Evolutionary conservation across 768 basidiomycete species (phyloP), one percentile per base, ranked within the genome.

Genomic region (Auricularia cornea): DNA sequence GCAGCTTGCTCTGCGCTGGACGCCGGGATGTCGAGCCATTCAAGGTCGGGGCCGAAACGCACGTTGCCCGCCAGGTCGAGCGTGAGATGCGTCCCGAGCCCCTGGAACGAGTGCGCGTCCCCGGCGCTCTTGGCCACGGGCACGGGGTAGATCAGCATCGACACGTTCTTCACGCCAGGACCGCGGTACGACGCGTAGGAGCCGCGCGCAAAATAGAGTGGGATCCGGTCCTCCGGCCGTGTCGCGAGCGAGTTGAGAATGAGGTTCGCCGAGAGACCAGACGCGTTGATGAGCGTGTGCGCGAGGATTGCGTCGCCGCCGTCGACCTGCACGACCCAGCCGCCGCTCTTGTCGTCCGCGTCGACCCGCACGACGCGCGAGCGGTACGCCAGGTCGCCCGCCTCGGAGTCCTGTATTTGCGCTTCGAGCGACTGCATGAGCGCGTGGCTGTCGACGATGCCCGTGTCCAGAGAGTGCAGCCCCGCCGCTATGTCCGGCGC

Each of bases 41-140:
- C 89, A 18, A 97, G 80, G 70, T 98, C 93, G 3, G 96, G 96
- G 0, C 96, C 96, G 73, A 98, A 98, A 32, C 85, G 84, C 60
- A 98, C 82, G 65, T 89, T 88, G 0, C 91, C 90, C 59, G 88
- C 82, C 65, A 98, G 71, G 72, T 94, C 92, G 51, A 98, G 76
- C 30, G 93, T 94, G 29, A 98, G 79, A 75, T 98, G 97, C 12
- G 94, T 95, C 3, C 97, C 96, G 6, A 98, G 80, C 3, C 90
- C 90, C 64, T 91, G 87, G 70, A 96, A 90, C 6, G 84, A 66
- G 64, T 69, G 64, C 60, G 35, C 35, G 35, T 64, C 59, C 29
- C 62, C 81, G 3, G 76, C 79, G 63, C 79, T 80, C 41, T 78
- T 77, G 10, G 82, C 83, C 11, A 80, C 82, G 16, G 96, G 94